phyloP scores from a whole-genome alignment of 495 filamentous ascomycete species.

The Hypoxylon rickii region DNA sequence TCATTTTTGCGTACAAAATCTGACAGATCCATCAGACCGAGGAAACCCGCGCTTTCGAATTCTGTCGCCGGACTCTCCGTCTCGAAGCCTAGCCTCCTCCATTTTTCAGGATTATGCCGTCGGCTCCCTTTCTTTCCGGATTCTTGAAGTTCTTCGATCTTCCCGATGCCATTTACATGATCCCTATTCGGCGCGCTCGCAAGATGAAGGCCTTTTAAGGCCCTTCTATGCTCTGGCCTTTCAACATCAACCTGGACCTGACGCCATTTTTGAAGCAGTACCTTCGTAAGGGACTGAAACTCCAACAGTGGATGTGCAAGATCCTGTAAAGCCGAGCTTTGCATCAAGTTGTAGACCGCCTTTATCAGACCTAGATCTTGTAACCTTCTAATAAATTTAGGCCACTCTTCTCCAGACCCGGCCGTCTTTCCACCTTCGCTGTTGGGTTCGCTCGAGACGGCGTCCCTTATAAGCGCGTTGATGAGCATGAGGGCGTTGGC shows the following conservation, averaged over 20 bases:
- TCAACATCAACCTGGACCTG: conserved; percentile 84
- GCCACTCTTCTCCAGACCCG: conserved; percentile 75
- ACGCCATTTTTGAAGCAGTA: conserved; percentile 88
- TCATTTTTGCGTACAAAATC: conserved; percentile 91
- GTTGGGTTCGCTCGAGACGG: conserved; percentile 71
- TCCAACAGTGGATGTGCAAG: conserved; percentile 91
- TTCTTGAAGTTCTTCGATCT: conserved; percentile 40
- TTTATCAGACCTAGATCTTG: conserved; percentile 95
- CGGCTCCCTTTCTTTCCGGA: conserved; percentile 57
- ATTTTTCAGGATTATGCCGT: conserved; percentile 87
- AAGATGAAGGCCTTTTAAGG: conserved; percentile 80
- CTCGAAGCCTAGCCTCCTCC: conserved; percentile 90
- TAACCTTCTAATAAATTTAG: conserved; percentile 87
- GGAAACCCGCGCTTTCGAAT: conserved; percentile 83
- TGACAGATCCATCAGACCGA: conserved; percentile 97
- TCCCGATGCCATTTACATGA: conserved; percentile 41
- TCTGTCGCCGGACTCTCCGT: conserved; percentile 83
- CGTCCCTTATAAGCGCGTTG: conserved; percentile 93
- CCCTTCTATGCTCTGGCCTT: conserved; percentile 83
- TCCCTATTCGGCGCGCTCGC: conserved; percentile 74
- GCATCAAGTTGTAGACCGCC: conserved; percentile 88
- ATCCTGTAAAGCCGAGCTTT: conserved; percentile 90
- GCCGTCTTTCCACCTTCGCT: conserved; percentile 36
- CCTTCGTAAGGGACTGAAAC: conserved; percentile 90
- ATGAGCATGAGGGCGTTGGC: conserved; percentile 94